These are phyloP conservation scores for Dimargaris cristalligena DNA, from an alignment of 192 early-diverging fungal species.

Conservation along the genomic window DNA sequence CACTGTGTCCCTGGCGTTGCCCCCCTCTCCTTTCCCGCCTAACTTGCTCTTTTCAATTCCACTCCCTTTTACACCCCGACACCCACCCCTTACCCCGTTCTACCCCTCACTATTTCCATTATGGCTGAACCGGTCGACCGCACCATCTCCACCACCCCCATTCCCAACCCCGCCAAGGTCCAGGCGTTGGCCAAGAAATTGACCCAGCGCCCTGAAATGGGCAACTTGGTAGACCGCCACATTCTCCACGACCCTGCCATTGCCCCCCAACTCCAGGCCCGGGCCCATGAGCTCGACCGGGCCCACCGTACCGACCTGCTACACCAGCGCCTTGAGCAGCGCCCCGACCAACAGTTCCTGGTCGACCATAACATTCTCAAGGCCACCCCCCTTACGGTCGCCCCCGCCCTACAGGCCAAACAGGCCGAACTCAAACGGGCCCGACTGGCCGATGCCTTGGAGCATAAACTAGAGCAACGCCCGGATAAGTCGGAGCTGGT, in stretches of 20 bases:
- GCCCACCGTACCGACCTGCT: constrained; percentile 8
- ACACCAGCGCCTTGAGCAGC: constrained; percentile 16
- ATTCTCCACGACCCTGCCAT: constrained; percentile 12
- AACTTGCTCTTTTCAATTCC: no score
- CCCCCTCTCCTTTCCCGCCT: no score
- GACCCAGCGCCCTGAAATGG: constrained; percentile 15
- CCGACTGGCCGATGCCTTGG: constrained; percentile 25
- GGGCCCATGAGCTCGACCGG: constrained; percentile 17
- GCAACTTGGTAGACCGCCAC: background rate
- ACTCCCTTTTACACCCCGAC: no score
- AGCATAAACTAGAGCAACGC: constrained; percentile 33
- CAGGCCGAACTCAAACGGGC: constrained; percentile 29
- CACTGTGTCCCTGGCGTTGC: no score
- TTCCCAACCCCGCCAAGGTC: background rate
- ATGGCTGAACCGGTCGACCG: background rate
- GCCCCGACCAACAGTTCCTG: constrained; percentile 9
- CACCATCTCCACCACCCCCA: background rate
- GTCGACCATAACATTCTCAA: constrained; percentile 3
- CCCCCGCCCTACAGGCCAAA: constrained; percentile 27
- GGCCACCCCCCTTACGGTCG: constrained; percentile 14
- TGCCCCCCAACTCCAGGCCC: constrained; percentile 22
- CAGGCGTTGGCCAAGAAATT: constrained; percentile 18
- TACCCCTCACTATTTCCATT: no score
- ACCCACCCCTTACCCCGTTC: no score
- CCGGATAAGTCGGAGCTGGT: constrained; percentile 37